Conservation (phyloP, 2,329 filamentous ascomycete species). For the Parastagonospora nodorum region DNA sequence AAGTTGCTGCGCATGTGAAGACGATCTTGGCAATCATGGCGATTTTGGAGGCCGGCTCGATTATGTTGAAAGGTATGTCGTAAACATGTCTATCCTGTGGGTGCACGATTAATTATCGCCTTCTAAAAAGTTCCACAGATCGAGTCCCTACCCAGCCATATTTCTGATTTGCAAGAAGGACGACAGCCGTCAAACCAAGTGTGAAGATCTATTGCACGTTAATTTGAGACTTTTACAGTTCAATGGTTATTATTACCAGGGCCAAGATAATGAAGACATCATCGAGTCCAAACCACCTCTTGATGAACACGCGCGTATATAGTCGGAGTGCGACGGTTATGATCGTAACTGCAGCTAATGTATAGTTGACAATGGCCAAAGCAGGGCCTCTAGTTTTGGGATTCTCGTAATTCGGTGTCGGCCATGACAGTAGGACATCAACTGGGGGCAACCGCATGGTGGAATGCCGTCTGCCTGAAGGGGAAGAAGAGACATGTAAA, state of each 20-base stretch:
- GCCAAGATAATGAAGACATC: slow-evolving; percentile 50
- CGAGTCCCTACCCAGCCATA: slow-evolving; percentile 45
- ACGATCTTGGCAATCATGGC: slow-evolving; percentile 51
- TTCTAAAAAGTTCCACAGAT: no score
- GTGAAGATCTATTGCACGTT: slow-evolving; percentile 39
- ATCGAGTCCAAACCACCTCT: slow-evolving; percentile 51
- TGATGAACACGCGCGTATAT: slow-evolving; percentile 48
- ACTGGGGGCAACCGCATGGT: slow-evolving; percentile 37
- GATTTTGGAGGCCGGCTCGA: slow-evolving; percentile 38
- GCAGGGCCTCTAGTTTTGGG: slow-evolving; percentile 47
- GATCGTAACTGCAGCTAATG: slow-evolving; percentile 46
- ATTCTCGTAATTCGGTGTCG: slow-evolving; percentile 48
- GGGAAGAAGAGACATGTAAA: slow-evolving; percentile 9
- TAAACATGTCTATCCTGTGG: slow-evolving; percentile 46
- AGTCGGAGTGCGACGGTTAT: slow-evolving; percentile 45
- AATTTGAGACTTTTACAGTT: background rate
- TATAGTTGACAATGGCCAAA: slow-evolving; percentile 46
- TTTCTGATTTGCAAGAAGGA: slow-evolving; percentile 49
- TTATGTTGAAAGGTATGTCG: slow-evolving; percentile 43
- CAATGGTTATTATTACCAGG: slow-evolving; percentile 31
- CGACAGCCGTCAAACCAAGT: slow-evolving; percentile 44
- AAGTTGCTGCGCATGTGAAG: slow-evolving; percentile 50
- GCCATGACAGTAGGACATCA: slow-evolving; percentile 43
- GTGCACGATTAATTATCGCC: no score
- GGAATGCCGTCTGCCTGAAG: slow-evolving; percentile 3